Conservation (phyloP, 1,139 yeast genomes). For the Taiozyma sp. region DNA sequence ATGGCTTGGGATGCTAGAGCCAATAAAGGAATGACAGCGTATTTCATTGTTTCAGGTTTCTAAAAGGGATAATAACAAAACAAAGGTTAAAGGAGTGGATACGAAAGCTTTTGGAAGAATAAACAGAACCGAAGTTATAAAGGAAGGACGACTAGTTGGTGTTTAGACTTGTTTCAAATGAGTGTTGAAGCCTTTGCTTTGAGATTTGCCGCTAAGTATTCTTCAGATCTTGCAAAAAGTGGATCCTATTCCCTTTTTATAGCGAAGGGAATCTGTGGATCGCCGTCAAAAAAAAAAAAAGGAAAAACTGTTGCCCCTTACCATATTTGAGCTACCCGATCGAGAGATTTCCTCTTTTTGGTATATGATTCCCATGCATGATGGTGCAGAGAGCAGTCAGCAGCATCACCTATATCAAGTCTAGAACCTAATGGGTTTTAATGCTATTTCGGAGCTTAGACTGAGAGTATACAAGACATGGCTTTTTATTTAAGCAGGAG, state of each 20-base stretch:
- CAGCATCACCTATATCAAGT: neutral
- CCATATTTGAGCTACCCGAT: neutral
- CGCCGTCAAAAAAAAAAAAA: neutral
- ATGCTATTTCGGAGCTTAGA: neutral
- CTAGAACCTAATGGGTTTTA: neutral
- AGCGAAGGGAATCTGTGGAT: neutral
- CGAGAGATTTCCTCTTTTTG: neutral
- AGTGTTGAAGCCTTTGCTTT: neutral
- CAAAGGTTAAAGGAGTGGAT: neutral
- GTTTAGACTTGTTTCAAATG: neutral
- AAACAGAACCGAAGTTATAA: neutral
- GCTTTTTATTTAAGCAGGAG: neutral
- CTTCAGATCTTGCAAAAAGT: neutral
- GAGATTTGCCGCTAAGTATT: neutral
- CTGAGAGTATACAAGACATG: neutral
- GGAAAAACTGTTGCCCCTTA: neutral
- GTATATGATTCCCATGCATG: neutral
- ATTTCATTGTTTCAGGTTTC: conserved; percentile 14
- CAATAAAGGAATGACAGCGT: conserved; percentile 21
- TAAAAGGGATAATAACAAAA: neutral
- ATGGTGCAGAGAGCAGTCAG: neutral
- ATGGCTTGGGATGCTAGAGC: conserved; percentile 31
- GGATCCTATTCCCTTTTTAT: neutral
- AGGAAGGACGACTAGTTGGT: conserved; percentile 7
- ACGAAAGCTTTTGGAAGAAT: neutral